Evolutionary conservation across 176 grass and related monocot genomes (phyloP).

Genomic region (Bothriochloa decipiens): DNA sequence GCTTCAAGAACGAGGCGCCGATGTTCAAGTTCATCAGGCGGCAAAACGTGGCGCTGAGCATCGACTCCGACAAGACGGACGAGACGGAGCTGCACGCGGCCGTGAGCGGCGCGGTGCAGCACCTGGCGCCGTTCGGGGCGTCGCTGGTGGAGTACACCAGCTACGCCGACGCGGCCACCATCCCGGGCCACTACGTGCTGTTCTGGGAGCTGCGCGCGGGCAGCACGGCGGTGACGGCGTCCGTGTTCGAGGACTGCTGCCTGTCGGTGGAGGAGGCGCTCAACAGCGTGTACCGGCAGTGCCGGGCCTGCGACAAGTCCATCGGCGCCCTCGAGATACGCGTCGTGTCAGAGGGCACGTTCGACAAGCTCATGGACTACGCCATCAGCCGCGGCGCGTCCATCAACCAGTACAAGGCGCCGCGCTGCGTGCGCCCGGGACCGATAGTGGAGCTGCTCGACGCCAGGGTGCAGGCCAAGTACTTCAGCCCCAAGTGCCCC

Average conservation of each 20-base stretch:
- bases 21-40: slow-evolving; percentile 86
- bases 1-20: slow-evolving; percentile 94
- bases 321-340: slow-evolving; percentile 92
- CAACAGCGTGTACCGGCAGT: slow-evolving; percentile 92
- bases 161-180: slow-evolving; percentile 73
- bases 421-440: slow-evolving; percentile 81
- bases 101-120: slow-evolving; percentile 65
- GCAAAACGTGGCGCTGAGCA: slow-evolving; percentile 91
- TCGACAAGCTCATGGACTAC: slow-evolving; percentile 99
- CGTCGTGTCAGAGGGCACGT: slow-evolving; percentile 84
- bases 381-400: slow-evolving; percentile 87
- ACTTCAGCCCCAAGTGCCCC: slow-evolving; percentile 90
- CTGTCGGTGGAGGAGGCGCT: slow-evolving; percentile 86
- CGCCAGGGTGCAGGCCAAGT: slow-evolving; percentile 58
- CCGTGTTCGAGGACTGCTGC: slow-evolving; percentile 95
- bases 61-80: slow-evolving; percentile 97
- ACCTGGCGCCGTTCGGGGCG: slow-evolving; percentile 78
- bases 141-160: slow-evolving; percentile 91
- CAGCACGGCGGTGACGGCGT: slow-evolving; percentile 67
- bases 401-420: slow-evolving; percentile 99
- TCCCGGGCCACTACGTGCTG: slow-evolving; percentile 95
- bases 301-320: slow-evolving; percentile 76
- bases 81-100: slow-evolving; percentile 94
- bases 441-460: slow-evolving; percentile 85
- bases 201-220: slow-evolving; percentile 85